Evolutionary conservation across 2,329 filamentous ascomycete genomes (phyloP).

Genomic region (Atkinsonella hypoxylon): DNA sequence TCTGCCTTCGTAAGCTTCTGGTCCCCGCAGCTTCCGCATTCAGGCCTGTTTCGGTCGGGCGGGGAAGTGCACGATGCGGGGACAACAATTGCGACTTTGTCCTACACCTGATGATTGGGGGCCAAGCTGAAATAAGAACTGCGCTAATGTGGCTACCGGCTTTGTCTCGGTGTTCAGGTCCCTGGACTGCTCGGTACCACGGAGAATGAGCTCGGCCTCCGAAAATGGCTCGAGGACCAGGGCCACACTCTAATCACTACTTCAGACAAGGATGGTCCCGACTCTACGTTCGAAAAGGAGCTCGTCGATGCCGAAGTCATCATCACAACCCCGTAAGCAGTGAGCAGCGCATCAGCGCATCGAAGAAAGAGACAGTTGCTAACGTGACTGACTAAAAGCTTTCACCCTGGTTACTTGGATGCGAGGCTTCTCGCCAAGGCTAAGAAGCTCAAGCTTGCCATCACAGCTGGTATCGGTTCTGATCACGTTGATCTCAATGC

Average conservation of each 20-base stretch:
- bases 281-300: slow-evolving; percentile 90
- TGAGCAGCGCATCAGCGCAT: background rate
- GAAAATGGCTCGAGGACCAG: slow-evolving; percentile 95
- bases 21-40: background rate
- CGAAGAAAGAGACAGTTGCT: too few species aligned
- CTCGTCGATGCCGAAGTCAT: slow-evolving; percentile 95
- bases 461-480: slow-evolving; percentile 95
- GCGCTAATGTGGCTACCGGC: background rate
- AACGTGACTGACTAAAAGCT: slow-evolving; percentile 37
- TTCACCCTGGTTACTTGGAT: slow-evolving; percentile 96
- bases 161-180: slow-evolving; percentile 30
- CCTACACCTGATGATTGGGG: background rate
- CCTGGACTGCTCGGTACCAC: slow-evolving; percentile 86
- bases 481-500: slow-evolving; percentile 96
- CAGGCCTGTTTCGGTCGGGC: background rate
- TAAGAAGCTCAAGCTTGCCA: slow-evolving; percentile 95
- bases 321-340: slow-evolving; percentile 83
- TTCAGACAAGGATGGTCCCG: slow-evolving; percentile 90
- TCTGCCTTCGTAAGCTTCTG: background rate
- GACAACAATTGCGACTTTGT: background rate
- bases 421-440: slow-evolving; percentile 93
- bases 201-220: slow-evolving; percentile 94
- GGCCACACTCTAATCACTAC: slow-evolving; percentile 96
- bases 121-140: background rate
- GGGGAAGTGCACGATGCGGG: background rate